A percentile compares a stretch with the other conserved stretches of the same genome.
Evolutionary conservation across 495 filamentous ascomycete species (phyloP).

Genomic region (Hyaloscypha finlandica): DNA sequence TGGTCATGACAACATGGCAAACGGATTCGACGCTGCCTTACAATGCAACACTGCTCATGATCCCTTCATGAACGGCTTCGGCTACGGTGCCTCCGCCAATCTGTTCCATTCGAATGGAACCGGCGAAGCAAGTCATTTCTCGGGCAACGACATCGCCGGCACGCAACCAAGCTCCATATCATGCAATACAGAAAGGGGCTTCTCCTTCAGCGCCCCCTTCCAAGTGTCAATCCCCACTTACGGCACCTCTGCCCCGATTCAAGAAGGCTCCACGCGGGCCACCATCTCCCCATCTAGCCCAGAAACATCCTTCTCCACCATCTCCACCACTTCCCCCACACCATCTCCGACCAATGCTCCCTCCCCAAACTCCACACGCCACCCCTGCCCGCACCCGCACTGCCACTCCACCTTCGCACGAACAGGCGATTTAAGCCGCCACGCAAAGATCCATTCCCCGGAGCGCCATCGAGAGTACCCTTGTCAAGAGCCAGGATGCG

Average conservation of each 20-base stretch:
- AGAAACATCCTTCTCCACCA: not conserved
- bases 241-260: not conserved
- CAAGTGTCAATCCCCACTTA: not conserved
- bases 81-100: not conserved
- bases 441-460: conserved; percentile 3
- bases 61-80: not conserved
- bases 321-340: conserved; percentile 1
- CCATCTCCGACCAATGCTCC: not conserved
- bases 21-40: not conserved
- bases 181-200: not conserved
- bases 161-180: not conserved
- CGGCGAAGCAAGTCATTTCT: not conserved
- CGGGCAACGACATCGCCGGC: not conserved
- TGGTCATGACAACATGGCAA: not conserved
- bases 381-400: not conserved
- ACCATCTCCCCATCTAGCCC: not conserved
- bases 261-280: not conserved
- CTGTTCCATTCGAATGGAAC: conserved; percentile 5
- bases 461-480: not conserved
- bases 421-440: conserved; percentile 2
- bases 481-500: not conserved
- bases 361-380: not conserved
- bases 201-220: conserved; percentile 1
- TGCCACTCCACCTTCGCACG: not conserved
- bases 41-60: not conserved